Percentiles rank a stretch among this genome's conserved stretches.
phyloP scores from a whole-genome alignment of 176 grass and related monocot species.

The Triticum turgidum region DNA sequence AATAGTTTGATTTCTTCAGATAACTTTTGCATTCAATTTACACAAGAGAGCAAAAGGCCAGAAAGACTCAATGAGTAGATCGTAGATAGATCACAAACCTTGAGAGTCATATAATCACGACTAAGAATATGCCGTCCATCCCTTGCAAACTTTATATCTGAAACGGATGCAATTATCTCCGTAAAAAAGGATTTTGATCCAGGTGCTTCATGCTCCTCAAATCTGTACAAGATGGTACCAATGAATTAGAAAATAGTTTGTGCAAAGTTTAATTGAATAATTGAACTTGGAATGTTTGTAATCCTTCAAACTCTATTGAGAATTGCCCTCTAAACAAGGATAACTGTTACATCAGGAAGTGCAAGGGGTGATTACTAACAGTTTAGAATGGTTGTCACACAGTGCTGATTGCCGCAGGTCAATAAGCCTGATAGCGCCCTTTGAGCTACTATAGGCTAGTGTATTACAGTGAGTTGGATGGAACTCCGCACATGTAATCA shows the following conservation, averaged over 20 bases:
- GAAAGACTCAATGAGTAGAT: neutral
- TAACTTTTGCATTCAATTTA: constrained; percentile 6
- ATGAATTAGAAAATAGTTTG: constrained; percentile 16
- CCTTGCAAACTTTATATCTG: constrained; percentile 86
- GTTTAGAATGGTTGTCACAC: constrained; percentile 80
- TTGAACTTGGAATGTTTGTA: constrained; percentile 5
- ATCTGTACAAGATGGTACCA: constrained; percentile 40
- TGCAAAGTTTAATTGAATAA: constrained; percentile 17
- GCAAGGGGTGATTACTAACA: constrained; percentile 56
- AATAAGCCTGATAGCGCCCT: constrained; percentile 91
- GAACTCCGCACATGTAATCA: constrained; percentile 94
- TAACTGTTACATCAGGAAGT: constrained; percentile 40
- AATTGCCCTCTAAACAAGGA: constrained; percentile 23
- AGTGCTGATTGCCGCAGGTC: constrained; percentile 88
- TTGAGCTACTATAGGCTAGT: constrained; percentile 93
- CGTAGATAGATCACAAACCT: constrained; percentile 36
- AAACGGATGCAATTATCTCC: constrained; percentile 91
- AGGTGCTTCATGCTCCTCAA: constrained; percentile 78
- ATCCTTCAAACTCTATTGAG: neutral
- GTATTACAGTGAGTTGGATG: constrained; percentile 85
- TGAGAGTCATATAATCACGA: constrained; percentile 98
- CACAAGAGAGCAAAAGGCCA: neutral
- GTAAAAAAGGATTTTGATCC: constrained; percentile 87
- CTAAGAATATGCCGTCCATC: constrained; percentile 83
- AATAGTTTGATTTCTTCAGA: neutral